These are phyloP conservation scores for Fimicolochytrium jonesii DNA, from an alignment of 192 early-diverging fungal genomes.

Conservation along the genomic window DNA sequence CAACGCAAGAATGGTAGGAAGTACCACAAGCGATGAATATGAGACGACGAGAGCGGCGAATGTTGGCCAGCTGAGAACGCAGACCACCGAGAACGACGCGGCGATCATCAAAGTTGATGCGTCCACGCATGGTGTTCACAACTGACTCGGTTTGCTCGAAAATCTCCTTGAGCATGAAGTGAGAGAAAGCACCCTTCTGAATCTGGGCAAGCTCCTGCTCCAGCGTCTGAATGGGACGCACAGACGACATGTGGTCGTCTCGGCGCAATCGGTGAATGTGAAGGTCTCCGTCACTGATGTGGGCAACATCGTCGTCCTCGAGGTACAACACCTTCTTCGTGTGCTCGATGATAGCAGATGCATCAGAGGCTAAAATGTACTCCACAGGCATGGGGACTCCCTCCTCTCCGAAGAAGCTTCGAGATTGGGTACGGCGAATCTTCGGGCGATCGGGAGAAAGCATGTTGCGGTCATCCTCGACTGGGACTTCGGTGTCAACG, in stretches of 20 bases:
- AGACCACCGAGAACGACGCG: constrained; percentile 52
- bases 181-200: constrained; percentile 52
- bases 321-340: constrained; percentile 64
- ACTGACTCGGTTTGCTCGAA: constrained; percentile 63
- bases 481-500: constrained; percentile 45
- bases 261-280: constrained; percentile 61
- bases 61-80: constrained; percentile 50
- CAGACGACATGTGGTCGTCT: constrained; percentile 52
- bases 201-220: constrained; percentile 60
- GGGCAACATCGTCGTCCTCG: constrained; percentile 65
- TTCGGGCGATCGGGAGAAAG: constrained; percentile 32
- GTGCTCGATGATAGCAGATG: constrained; percentile 65
- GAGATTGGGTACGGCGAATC: constrained; percentile 48
- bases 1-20: constrained; percentile 54
- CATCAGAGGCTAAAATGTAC: constrained; percentile 61
- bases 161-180: constrained; percentile 67
- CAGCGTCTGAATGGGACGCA: constrained; percentile 55
- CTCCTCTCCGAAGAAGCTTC: constrained; percentile 56
- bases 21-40: constrained; percentile 63
- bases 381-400: constrained; percentile 53
- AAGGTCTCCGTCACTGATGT: constrained; percentile 58
- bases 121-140: constrained; percentile 63
- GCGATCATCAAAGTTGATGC: constrained; percentile 58
- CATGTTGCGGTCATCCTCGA: constrained; percentile 16
- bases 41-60: constrained; percentile 54